Conservation (phyloP, 148 eudicot species). For the Pouteria glomerata region DNA sequence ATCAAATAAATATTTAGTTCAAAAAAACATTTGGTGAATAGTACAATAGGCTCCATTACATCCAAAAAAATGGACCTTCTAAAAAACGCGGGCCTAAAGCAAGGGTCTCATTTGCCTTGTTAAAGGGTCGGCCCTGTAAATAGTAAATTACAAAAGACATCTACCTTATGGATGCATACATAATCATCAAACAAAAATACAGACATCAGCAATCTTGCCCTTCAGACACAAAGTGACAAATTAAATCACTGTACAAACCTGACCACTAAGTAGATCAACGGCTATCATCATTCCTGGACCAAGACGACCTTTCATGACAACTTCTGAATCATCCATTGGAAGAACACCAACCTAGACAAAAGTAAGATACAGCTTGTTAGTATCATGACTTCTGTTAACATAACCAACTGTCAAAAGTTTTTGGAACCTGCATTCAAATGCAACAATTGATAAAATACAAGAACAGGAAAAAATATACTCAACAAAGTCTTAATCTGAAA, state of each 20-base stretch:
- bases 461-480: neutral
- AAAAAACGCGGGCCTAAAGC: no score
- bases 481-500: no score
- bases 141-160: no score
- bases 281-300: slow-evolving; percentile 99
- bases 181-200: neutral
- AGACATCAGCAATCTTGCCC: neutral
- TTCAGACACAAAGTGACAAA: neutral
- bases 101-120: no score
- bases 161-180: neutral
- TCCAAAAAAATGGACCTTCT: no score
- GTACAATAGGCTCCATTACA: no score
- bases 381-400: slow-evolving; percentile 18
- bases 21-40: no score
- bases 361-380: slow-evolving; percentile 27
- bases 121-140: no score
- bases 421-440: neutral
- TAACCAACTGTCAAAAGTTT: neutral
- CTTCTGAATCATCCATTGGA: slow-evolving; percentile 93
- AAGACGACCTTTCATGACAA: slow-evolving; percentile 93
- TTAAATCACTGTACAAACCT: slow-evolving; percentile 47
- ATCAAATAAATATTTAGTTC: no score
- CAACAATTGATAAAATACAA: neutral
- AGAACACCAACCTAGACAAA: slow-evolving; percentile 86
- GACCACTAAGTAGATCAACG: slow-evolving; percentile 82